phyloP scores from a whole-genome alignment of 192 early-diverging fungal genomes.

The Oehlia diaphana region DNA sequence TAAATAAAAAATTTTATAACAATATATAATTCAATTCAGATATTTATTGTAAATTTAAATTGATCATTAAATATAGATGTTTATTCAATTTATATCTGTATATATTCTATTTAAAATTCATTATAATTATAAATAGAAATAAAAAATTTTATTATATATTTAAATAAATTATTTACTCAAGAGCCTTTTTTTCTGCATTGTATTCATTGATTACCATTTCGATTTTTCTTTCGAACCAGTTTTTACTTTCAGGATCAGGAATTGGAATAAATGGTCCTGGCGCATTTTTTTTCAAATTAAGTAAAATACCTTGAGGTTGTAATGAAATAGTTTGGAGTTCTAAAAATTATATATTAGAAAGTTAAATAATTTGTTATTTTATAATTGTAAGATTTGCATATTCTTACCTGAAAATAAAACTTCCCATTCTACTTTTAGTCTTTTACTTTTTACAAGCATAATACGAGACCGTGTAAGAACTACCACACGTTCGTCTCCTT shows the following conservation, averaged over 20 bases:
- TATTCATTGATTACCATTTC: conserved; percentile 63
- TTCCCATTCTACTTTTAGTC: conserved; percentile 81
- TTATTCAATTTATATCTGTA: no score
- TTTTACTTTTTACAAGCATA: conserved; percentile 71
- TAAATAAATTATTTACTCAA: conserved; percentile 30
- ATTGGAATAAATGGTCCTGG: conserved; percentile 75
- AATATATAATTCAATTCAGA: no score
- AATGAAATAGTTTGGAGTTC: conserved; percentile 71
- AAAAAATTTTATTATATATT: not conserved
- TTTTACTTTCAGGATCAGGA: conserved; percentile 58
- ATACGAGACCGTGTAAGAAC: conserved; percentile 81
- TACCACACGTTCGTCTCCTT: conserved; percentile 81
- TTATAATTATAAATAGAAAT: no score
- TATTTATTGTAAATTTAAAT: no score
- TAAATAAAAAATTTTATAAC: no score
- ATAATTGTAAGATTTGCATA: not conserved
- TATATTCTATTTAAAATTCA: no score
- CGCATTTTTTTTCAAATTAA: conserved; percentile 58
- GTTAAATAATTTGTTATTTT: not conserved
- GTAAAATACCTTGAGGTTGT: conserved; percentile 70
- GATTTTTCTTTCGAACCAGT: conserved; percentile 72
- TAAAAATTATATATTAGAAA: not conserved
- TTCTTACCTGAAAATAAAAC: conserved; percentile 60
- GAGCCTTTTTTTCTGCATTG: conserved; percentile 43
- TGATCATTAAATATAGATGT: no score